Evolutionary conservation across 2,329 filamentous ascomycete species (phyloP), one percentile per base, ranked within the genome.

Genomic region (Scedosporium apiospermum): DNA sequence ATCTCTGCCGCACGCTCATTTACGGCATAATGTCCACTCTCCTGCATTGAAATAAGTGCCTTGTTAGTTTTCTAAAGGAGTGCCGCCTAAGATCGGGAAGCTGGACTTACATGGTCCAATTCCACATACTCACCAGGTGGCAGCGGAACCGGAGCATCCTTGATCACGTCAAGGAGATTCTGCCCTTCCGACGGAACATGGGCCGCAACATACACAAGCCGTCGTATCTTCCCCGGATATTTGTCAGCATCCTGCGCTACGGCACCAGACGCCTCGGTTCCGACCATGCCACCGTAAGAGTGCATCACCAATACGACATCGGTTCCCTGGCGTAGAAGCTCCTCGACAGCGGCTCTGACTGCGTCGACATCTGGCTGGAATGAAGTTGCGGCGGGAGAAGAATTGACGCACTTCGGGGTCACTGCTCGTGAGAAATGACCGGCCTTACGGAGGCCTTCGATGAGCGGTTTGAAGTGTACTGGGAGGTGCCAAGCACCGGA

Each of bases 291-390:
- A 3, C 68, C 68, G 5, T 69, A 69, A 1, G 68, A 69, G 61
- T 69, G 68, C 66, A 66, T 67, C 34, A 69, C 6, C 0, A 69
- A 4, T 2, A 67, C 44, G 10, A 69, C 59, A 3, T 69, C 66
- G 7, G 64, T 69, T 1, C 64, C 68, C 1, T 60, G 58, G 5
- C 68, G 64, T 1, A 68, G 7, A n/a, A 53, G 51, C 14, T 44
- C 21, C 6, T 21, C 14, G 30, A 62, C 7, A 26, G 27, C 21
- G 3, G 27, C 51, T 23, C 44, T 57, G 7, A 18, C 18, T 14
- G 60, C 60, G 21, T 62, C 49, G 21, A 26, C 49, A 26, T 62
- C 60, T 9, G 60, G 60, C 27, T 44, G 34, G 60, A 57, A 44
- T 7, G 49, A 44, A 6, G 10, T 14, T 21, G 51, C 14, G 23